These are phyloP conservation scores for Penicillium hesseltinei DNA, from an alignment of 2,329 filamentous ascomycete species.

Conservation along the genomic window DNA sequence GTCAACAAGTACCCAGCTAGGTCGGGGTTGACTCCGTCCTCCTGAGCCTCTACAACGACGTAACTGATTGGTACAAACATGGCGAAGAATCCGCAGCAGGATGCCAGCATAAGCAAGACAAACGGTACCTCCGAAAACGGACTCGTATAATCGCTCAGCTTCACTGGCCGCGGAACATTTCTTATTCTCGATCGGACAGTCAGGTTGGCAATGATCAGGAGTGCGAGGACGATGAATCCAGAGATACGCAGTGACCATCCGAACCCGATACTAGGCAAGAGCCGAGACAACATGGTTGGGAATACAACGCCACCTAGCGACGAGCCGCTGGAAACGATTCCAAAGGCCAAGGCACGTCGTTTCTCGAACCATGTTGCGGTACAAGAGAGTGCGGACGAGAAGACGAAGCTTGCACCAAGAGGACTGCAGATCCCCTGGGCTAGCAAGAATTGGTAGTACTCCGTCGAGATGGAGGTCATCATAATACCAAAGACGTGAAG, in stretches of 20 bases:
- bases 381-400: constrained; percentile 42
- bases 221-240: constrained; percentile 60
- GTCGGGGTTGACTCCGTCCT: constrained; percentile 48
- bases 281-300: constrained; percentile 58
- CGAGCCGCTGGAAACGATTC: constrained; percentile 54
- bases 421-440: constrained; percentile 54
- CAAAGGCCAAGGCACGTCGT: constrained; percentile 53
- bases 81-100: constrained; percentile 58
- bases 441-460: constrained; percentile 58
- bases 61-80: constrained; percentile 61
- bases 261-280: constrained; percentile 54
- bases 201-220: constrained; percentile 53
- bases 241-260: constrained; percentile 56
- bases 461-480: constrained; percentile 53
- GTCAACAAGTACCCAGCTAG: constrained; percentile 55
- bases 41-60: constrained; percentile 47
- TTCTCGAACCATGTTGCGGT: constrained; percentile 54
- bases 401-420: constrained; percentile 50
- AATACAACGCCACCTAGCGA: constrained; percentile 58
- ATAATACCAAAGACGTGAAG: constrained; percentile 58
- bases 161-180: constrained; percentile 7
- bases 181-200: constrained; percentile 51
- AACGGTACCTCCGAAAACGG: constrained; percentile 51
- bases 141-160: constrained; percentile 17
- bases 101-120: constrained; percentile 44